These are phyloP conservation scores for Coemansia sp. DNA, from an alignment of 192 early-diverging fungal genomes.

Conservation along the genomic window DNA sequence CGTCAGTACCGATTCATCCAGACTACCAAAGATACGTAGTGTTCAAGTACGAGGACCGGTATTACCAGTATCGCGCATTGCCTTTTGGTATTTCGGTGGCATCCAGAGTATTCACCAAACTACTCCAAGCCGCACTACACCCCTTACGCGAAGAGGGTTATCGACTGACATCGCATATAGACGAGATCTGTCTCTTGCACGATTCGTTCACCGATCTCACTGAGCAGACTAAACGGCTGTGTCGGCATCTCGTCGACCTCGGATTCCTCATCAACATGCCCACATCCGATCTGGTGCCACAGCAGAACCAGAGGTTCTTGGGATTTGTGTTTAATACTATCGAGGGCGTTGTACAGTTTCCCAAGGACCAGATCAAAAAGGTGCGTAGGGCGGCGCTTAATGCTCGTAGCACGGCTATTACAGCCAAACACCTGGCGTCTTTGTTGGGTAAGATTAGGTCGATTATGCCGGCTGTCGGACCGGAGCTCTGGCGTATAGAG, in stretches of 20 bases:
- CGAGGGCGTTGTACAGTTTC: slow-evolving; percentile 37
- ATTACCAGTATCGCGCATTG: slow-evolving; percentile 55
- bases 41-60: slow-evolving; percentile 50
- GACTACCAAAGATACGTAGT: slow-evolving; percentile 50
- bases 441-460: slow-evolving; percentile 51
- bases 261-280: slow-evolving; percentile 51
- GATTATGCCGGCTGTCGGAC: slow-evolving; percentile 51
- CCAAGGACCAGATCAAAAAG: slow-evolving; percentile 54
- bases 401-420: slow-evolving; percentile 32
- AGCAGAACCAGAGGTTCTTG: slow-evolving; percentile 57
- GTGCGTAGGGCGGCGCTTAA: slow-evolving; percentile 49
- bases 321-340: slow-evolving; percentile 58
- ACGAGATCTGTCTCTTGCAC: slow-evolving; percentile 53
- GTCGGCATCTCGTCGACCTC: slow-evolving; percentile 38
- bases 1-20: slow-evolving; percentile 49
- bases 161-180: slow-evolving; percentile 50
- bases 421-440: slow-evolving; percentile 55
- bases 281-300: slow-evolving; percentile 49
- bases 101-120: slow-evolving; percentile 44
- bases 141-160: slow-evolving; percentile 47
- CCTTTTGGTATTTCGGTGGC: slow-evolving; percentile 57
- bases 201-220: slow-evolving; percentile 28
- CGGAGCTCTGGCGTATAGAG: slow-evolving; percentile 30
- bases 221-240: slow-evolving; percentile 37
- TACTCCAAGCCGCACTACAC: slow-evolving; percentile 50